phyloP scores from a whole-genome alignment of 768 basidiomycete genomes.

The Psilocybe azurescens region DNA sequence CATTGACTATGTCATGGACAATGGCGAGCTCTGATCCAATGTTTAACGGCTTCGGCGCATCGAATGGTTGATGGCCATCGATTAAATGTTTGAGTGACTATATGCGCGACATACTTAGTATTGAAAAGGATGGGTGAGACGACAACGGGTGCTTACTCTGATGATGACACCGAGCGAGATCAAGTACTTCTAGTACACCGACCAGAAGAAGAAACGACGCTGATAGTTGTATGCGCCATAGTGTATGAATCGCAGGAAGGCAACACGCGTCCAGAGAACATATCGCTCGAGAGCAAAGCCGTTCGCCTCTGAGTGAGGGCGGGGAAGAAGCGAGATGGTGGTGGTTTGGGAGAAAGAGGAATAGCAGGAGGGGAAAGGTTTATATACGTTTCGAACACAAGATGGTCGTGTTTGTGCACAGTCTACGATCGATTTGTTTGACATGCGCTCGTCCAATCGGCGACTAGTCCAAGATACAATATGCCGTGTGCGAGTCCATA shows the following conservation, averaged over 20 bases:
- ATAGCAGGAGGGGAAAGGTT: neutral
- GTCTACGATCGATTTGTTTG: neutral
- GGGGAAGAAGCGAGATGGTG: neutral
- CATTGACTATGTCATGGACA: too few species aligned
- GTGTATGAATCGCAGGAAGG: neutral
- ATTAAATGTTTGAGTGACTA: neutral
- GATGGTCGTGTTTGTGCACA: neutral
- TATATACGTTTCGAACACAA: neutral
- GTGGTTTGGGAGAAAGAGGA: neutral
- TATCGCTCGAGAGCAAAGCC: neutral
- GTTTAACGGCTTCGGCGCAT: too few species aligned
- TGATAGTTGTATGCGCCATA: too few species aligned
- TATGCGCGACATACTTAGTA: neutral
- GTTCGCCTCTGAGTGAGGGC: neutral
- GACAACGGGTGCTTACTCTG: too few species aligned
- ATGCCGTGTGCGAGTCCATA: neutral
- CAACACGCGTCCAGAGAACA: neutral
- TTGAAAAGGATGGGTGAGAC: neutral
- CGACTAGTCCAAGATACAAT: neutral
- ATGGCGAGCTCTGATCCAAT: too few species aligned
- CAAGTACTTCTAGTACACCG: too few species aligned
- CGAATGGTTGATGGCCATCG: too few species aligned
- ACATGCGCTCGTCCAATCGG: neutral
- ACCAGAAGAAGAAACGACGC: too few species aligned
- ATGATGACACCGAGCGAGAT: too few species aligned